phyloP scores from a whole-genome alignment of 495 filamentous ascomycete species.

The Talaromyces nanjingensis region DNA sequence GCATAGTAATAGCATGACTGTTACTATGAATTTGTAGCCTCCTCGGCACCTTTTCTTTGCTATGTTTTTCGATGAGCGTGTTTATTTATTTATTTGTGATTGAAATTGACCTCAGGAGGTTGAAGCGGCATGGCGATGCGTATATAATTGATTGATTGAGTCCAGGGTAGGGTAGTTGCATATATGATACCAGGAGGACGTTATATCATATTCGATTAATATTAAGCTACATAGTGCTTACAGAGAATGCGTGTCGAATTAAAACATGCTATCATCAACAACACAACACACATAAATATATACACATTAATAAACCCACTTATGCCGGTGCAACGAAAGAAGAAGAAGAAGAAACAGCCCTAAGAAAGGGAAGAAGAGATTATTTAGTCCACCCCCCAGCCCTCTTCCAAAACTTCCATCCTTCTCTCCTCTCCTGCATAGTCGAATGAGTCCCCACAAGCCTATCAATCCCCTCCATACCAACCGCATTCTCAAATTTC shows the following conservation, averaged over 20 bases:
- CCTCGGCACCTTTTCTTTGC: too few species aligned
- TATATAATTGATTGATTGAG: not conserved
- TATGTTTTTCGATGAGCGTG: too few species aligned
- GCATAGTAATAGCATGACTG: constrained; percentile 87
- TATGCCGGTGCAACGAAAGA: not conserved
- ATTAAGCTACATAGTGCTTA: not conserved
- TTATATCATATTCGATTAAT: not conserved
- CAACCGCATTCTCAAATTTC: constrained; percentile 67
- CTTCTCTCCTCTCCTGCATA: constrained; percentile 62
- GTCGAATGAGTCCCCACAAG: constrained; percentile 53
- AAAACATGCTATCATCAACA: not conserved
- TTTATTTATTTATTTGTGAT: too few species aligned
- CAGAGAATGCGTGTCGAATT: not conserved
- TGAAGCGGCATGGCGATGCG: not conserved
- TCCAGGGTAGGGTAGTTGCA: not conserved
- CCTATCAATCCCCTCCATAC: constrained; percentile 69
- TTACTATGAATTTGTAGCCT: constrained; percentile 68
- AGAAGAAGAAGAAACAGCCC: not conserved
- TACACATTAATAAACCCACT: not conserved
- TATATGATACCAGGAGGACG: constrained; percentile 1
- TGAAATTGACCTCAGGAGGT: not conserved
- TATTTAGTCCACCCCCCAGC: constrained; percentile 13
- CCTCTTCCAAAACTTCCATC: constrained; percentile 91
- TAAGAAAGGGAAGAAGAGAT: not conserved
- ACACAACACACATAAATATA: not conserved